Percentiles rank a stretch among this genome's conserved stretches.
Conservation (phyloP, 441 rosid genomes). For the Codiaeum variegatum region DNA sequence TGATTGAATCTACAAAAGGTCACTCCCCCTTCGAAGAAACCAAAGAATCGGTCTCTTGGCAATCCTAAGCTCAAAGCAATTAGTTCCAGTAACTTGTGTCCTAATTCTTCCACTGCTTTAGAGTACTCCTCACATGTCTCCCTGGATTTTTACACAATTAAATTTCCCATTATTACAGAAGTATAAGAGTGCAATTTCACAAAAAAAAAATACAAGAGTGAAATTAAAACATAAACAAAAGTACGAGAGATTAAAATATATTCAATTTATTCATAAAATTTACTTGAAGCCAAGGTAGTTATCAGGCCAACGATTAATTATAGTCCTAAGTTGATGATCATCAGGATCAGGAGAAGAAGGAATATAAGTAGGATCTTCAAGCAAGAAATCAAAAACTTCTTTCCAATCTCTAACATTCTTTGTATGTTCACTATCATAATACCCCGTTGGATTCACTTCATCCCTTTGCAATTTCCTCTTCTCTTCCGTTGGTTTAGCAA, state of each 20-base stretch:
- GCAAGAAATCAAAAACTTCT: slow-evolving; percentile 53
- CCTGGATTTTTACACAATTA: slow-evolving; percentile 29
- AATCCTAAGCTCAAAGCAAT: slow-evolving; percentile 58
- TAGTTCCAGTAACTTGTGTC: slow-evolving; percentile 51
- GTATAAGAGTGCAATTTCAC: too few species aligned
- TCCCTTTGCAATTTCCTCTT: slow-evolving; percentile 46
- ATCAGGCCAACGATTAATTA: slow-evolving; percentile 56
- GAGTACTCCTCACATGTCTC: slow-evolving; percentile 63
- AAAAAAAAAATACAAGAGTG: too few species aligned
- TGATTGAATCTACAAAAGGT: slow-evolving; percentile 60
- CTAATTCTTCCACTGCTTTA: slow-evolving; percentile 42
- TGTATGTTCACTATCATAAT: slow-evolving; percentile 61
- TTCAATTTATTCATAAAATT: too few species aligned
- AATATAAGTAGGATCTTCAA: slow-evolving; percentile 36
- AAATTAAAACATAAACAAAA: too few species aligned
- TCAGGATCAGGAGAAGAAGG: slow-evolving; percentile 47
- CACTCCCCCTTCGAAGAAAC: slow-evolving; percentile 59
- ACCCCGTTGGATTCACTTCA: slow-evolving; percentile 44
- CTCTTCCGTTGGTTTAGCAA: slow-evolving; percentile 45
- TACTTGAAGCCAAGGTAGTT: slow-evolving; percentile 48
- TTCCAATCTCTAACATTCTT: slow-evolving; percentile 86
- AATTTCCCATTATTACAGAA: neutral
- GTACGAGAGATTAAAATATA: too few species aligned
- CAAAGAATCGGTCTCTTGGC: slow-evolving; percentile 36
- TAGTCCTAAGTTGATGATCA: slow-evolving; percentile 27